A percentile compares a stretch with the other conserved stretches of the same genome.
Evolutionary conservation across 1,139 yeast genomes (phyloP).

Genomic region (Hansenula anomala): DNA sequence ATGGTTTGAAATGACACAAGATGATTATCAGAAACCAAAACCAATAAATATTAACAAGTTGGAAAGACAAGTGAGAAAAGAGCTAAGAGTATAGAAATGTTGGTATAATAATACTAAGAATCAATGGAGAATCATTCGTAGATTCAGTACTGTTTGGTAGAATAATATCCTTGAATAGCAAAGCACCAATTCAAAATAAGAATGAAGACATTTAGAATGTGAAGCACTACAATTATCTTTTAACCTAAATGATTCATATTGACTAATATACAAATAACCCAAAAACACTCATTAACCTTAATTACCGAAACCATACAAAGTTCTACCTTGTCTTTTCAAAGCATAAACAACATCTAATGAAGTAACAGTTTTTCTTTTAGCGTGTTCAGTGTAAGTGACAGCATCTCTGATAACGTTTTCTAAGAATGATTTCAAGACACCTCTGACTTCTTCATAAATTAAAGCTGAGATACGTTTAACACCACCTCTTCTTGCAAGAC

Average conservation of each 20-base stretch:
- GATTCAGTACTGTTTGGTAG: neutral
- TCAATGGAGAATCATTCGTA: neutral
- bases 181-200: too few species aligned
- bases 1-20: conserved; percentile 34
- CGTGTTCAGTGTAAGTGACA: conserved; percentile 99
- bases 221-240: neutral
- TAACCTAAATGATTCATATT: too few species aligned
- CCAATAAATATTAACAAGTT: conserved; percentile 3
- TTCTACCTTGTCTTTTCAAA: conserved; percentile 99
- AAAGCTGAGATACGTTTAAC: conserved; percentile 99
- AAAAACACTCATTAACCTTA: conserved; percentile 29
- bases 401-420: conserved; percentile 98
- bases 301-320: conserved; percentile 99
- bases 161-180: too few species aligned
- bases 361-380: conserved; percentile 99
- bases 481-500: conserved; percentile 99
- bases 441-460: conserved; percentile 98
- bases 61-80: conserved; percentile 3
- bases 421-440: conserved; percentile 91
- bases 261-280: neutral
- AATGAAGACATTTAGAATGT: too few species aligned
- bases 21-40: conserved; percentile 9
- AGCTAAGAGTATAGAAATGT: neutral
- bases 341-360: conserved; percentile 98
- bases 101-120: too few species aligned